Base-by-base conservation (phyloP, 2,329 filamentous ascomycete genomes). In the Aspergillus versicolor region DNA sequence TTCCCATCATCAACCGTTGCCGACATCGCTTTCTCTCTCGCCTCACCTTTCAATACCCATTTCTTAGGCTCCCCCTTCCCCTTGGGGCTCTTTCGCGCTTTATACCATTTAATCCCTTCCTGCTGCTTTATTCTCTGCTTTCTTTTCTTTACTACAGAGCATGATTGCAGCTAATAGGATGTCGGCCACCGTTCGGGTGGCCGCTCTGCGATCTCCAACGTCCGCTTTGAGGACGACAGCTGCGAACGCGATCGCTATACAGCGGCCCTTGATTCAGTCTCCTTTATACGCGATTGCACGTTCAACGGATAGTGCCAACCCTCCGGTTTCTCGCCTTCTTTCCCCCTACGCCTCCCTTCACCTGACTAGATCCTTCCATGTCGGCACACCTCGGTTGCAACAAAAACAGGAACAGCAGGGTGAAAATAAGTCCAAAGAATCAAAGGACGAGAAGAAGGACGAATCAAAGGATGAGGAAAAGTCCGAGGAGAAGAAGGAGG, bases 401-500 rank as follows among this genome's bases (percentile, higher is more conserved):
- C 65, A 74, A 54, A 67, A 70, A 40, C 74, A 69, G 54, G 68
- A 76, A 48, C 64, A 75, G 48, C 75, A 81, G 58, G 66, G 76
- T 40, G 71, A 77, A 60, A 67, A 61, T 19, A 59, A 61, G 40
- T 56, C 56, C 6, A 65, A 72, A 37, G 69, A 73, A 47, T 50
- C 63, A 50, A 61, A 75, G 70, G 62, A 73, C 62, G 61, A 69
- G 56, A 77, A 81, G 57, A 74, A 82, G 49, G 73, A 82, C 41
- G 74, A 77, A 50, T 64, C 77, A 55, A 74, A 80, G 62, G 75
- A 80, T 24, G 75, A 84, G 53, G 77, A 22, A 21, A 47, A 47
- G 17, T 47, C 45, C 6, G 45, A 77, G 60, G 74, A 77, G 58
- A 75, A 81, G 41, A 70, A 77, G 44, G 77, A 82, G 50, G 77